A percentile compares a stretch with the other conserved stretches of the same genome.
Evolutionary conservation across 306 rosid genomes (phyloP).

Genomic region (Fragaria iinumae): DNA sequence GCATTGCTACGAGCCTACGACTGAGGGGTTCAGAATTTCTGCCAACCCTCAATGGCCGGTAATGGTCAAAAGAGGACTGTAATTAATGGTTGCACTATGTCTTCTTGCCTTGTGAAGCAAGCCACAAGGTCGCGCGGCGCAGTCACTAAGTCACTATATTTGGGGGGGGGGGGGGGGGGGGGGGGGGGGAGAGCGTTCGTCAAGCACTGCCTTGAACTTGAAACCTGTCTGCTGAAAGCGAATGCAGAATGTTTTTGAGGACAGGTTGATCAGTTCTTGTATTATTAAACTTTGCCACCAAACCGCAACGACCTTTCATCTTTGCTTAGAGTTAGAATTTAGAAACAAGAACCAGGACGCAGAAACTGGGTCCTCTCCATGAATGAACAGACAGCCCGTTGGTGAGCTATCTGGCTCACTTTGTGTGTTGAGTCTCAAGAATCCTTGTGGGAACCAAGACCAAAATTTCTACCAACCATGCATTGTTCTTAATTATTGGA

Average conservation of each 20-base stretch:
- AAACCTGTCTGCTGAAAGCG: not conserved
- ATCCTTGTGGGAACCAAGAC: not conserved
- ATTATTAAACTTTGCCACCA: not conserved
- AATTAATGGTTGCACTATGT: not conserved
- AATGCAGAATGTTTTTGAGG: not conserved
- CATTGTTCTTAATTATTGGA: not conserved
- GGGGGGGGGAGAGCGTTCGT: not conserved
- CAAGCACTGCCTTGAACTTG: not conserved
- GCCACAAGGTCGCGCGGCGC: not conserved
- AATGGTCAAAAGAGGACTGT: not conserved
- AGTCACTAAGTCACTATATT: no score
- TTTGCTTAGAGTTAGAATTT: constrained; percentile 11
- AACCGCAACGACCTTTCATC: constrained; percentile 19
- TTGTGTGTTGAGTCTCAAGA: not conserved
- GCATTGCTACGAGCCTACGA: no score
- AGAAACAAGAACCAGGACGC: not conserved
- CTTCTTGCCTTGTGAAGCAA: not conserved
- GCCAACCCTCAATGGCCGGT: not conserved
- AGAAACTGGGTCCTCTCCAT: not conserved
- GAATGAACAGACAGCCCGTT: not conserved
- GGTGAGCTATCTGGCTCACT: constrained; percentile 27
- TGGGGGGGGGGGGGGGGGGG: no score
- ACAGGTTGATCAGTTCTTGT: not conserved
- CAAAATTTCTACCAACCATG: not conserved
- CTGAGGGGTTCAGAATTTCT: no score